Percentiles rank a stretch among this genome's conserved stretches.
phyloP scores from a whole-genome alignment of 2,329 filamentous ascomycete species.

The Akanthomyces lecanii region DNA sequence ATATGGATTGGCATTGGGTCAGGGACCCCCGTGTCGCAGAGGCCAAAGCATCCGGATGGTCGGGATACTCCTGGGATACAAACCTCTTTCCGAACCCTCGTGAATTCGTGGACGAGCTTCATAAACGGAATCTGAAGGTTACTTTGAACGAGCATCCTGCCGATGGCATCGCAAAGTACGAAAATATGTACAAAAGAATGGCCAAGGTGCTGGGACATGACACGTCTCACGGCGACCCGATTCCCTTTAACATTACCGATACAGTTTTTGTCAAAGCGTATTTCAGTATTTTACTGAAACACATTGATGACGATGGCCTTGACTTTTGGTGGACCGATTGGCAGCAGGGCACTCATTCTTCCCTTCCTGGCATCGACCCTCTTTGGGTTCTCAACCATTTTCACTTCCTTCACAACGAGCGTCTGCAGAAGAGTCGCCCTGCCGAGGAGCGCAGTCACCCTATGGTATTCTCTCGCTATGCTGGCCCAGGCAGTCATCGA shows the following conservation, averaged over 20 bases:
- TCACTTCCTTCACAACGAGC: constrained; percentile 52
- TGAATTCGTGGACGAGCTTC: constrained; percentile 47
- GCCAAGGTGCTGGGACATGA: constrained; percentile 50
- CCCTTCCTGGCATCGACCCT: constrained; percentile 55
- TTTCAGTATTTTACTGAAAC: constrained; percentile 52
- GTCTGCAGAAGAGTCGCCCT: constrained; percentile 26
- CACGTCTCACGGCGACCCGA: constrained; percentile 44
- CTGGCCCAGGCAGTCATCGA: constrained; percentile 46
- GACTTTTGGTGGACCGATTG: constrained; percentile 68
- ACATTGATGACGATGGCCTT: constrained; percentile 51
- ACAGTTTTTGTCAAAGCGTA: constrained; percentile 54
- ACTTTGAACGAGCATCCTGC: constrained; percentile 60
- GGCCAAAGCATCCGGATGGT: constrained; percentile 33
- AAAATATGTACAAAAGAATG: constrained; percentile 53
- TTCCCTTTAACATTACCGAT: constrained; percentile 53
- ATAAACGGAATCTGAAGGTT: constrained; percentile 47
- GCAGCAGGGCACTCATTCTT: constrained; percentile 57
- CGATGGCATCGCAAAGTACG: constrained; percentile 52
- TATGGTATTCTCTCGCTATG: constrained; percentile 51
- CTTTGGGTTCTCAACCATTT: constrained; percentile 64
- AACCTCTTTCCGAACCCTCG: constrained; percentile 44
- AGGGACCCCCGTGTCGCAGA: constrained; percentile 39
- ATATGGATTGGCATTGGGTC: constrained; percentile 65
- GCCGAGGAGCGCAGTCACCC: constrained; percentile 27
- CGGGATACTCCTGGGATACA: constrained; percentile 59